Conservation (phyloP, 257 asterid species). For the Agastache rugosa region DNA sequence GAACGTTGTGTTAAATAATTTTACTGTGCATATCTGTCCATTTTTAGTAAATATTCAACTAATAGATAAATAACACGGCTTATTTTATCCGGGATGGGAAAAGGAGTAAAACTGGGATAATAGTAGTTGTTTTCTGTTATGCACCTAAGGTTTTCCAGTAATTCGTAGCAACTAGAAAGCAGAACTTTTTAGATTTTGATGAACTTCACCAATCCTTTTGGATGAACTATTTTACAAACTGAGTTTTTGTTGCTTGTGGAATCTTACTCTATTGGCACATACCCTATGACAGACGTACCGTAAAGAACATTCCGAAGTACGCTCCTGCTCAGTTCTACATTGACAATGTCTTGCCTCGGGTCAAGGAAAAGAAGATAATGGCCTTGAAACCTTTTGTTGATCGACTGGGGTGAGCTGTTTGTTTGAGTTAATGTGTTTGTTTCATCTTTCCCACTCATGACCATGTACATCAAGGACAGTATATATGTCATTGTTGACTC, state of each 20-base stretch:
- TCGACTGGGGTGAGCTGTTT: constrained; percentile 89
- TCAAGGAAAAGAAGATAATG: constrained; percentile 97
- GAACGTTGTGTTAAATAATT: neutral
- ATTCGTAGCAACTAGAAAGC: neutral
- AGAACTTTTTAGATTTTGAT: neutral
- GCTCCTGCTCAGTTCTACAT: constrained; percentile 98
- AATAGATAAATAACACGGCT: constrained; percentile 6
- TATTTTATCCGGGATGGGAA: constrained; percentile 1
- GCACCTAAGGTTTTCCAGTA: neutral
- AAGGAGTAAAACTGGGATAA: constrained; percentile 17
- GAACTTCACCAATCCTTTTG: constrained; percentile 1
- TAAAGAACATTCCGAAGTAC: constrained; percentile 96
- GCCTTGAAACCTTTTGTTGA: constrained; percentile 97
- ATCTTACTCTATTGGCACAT: constrained; percentile 38
- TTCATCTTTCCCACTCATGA: constrained; percentile 17
- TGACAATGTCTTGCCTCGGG: constrained; percentile 93
- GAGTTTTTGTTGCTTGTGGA: constrained; percentile 31
- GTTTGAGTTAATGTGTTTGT: constrained; percentile 16
- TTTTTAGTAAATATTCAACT: neutral
- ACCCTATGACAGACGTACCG: constrained; percentile 77
- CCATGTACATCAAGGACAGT: constrained; percentile 2
- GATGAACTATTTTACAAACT: constrained; percentile 17
- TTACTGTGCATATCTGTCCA: neutral
- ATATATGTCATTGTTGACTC: constrained; percentile 9
- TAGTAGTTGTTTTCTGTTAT: neutral